Evolutionary conservation across 345 rosid species (phyloP).

Genomic region (Erucastrum elatum): DNA sequence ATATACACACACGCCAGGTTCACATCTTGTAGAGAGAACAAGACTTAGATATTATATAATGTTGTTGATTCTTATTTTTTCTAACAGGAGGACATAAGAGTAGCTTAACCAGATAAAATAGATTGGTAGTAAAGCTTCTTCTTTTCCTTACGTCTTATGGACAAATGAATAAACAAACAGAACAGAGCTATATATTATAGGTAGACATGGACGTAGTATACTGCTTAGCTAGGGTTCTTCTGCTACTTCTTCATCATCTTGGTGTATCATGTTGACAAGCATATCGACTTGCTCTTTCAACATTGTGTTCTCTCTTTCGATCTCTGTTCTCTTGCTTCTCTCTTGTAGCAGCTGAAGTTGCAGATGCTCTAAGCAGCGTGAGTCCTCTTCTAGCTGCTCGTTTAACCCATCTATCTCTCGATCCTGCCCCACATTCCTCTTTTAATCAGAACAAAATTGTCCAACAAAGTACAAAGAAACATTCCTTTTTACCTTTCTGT

Average conservation of each 20-base stretch:
- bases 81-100: constrained; percentile 19
- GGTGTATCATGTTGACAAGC: constrained; percentile 79
- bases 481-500: constrained; percentile 69
- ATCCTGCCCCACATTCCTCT: constrained; percentile 52
- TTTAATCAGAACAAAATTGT: not conserved
- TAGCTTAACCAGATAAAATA: constrained; percentile 34
- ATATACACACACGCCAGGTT: constrained; percentile 1
- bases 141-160: constrained; percentile 22
- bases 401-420: constrained; percentile 83
- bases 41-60: not conserved
- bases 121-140: constrained; percentile 25
- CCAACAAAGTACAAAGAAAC: not conserved
- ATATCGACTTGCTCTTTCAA: constrained; percentile 77
- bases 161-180: constrained; percentile 48
- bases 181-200: not conserved
- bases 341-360: constrained; percentile 84
- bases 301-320: constrained; percentile 78
- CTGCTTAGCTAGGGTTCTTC: constrained; percentile 46
- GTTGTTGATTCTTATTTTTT: constrained; percentile 6
- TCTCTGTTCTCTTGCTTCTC: constrained; percentile 68
- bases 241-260: constrained; percentile 51
- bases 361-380: constrained; percentile 75
- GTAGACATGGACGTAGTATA: not conserved
- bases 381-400: constrained; percentile 90
- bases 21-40: constrained; percentile 16